These are phyloP conservation scores for Penicillium sp. DNA, from an alignment of 2,329 filamentous ascomycete species.

Conservation along the genomic window DNA sequence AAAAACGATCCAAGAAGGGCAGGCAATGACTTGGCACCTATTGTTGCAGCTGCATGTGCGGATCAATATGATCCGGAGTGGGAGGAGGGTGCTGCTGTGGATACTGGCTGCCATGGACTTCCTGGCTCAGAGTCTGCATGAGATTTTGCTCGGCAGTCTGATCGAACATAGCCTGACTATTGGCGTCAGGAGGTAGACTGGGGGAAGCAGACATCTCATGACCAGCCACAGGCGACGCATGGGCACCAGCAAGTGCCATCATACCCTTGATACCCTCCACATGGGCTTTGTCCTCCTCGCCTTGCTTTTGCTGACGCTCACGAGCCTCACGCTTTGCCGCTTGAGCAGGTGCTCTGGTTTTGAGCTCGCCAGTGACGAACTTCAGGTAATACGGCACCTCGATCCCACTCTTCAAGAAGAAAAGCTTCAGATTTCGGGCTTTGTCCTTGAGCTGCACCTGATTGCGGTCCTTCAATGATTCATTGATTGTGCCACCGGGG, in stretches of 20 bases:
- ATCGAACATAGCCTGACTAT: slow-evolving; percentile 31
- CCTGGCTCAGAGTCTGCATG: slow-evolving; percentile 42
- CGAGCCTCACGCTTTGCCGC: slow-evolving; percentile 47
- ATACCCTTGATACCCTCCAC: slow-evolving; percentile 45
- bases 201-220: slow-evolving; percentile 39
- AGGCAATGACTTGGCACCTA: too few species aligned
- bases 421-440: slow-evolving; percentile 80
- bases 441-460: slow-evolving; percentile 93
- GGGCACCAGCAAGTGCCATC: slow-evolving; percentile 44
- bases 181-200: slow-evolving; percentile 30
- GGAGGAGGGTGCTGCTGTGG: slow-evolving; percentile 27
- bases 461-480: slow-evolving; percentile 79
- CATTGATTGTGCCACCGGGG: slow-evolving; percentile 68
- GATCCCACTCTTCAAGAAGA: slow-evolving; percentile 84
- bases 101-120: slow-evolving; percentile 37
- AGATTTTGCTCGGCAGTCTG: slow-evolving; percentile 41
- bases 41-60: slow-evolving; percentile 33
- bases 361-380: slow-evolving; percentile 82
- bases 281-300: slow-evolving; percentile 45
- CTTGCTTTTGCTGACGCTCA: slow-evolving; percentile 43
- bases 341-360: slow-evolving; percentile 69
- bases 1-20: too few species aligned
- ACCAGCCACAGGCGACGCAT: slow-evolving; percentile 30
- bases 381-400: slow-evolving; percentile 85
- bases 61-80: slow-evolving; percentile 29